A percentile compares a stretch with the other conserved stretches of the same genome.
These are phyloP conservation scores for Zygosaccharomyces sapae DNA, from an alignment of 1,139 yeast species.

Conservation along the genomic window DNA sequence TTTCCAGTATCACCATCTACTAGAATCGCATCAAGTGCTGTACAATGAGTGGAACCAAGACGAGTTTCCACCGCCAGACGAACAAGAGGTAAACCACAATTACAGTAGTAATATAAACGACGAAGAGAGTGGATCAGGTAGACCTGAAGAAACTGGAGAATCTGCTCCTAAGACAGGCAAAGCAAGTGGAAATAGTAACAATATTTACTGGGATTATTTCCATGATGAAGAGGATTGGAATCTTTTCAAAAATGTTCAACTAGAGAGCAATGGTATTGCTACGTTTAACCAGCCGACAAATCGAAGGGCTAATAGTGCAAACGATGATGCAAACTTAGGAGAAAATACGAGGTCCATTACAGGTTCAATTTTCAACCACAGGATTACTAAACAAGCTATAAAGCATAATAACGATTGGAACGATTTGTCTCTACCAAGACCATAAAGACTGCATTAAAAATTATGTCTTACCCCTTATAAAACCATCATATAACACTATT, in stretches of 20 bases:
- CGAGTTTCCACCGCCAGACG: conserved; percentile 27
- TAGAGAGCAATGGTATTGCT: conserved; percentile 23
- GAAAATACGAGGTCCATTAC: conserved; percentile 11
- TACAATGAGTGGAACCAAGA: conserved; percentile 31
- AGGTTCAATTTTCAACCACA: conserved; percentile 17
- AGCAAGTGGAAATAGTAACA: conserved; percentile 9
- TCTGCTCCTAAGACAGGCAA: conserved; percentile 5
- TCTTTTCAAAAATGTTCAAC: conserved; percentile 22
- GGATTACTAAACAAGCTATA: conserved; percentile 14
- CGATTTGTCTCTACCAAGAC: conserved; percentile 12
- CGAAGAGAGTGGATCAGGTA: conserved; percentile 6
- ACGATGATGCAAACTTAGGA: background rate
- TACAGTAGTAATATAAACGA: conserved; percentile 6
- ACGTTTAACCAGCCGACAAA: conserved; percentile 13
- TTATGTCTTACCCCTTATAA: background rate
- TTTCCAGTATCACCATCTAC: conserved; percentile 22
- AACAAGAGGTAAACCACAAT: conserved; percentile 13
- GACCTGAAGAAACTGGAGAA: conserved; percentile 8
- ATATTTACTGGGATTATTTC: conserved; percentile 28
- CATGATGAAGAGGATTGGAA: conserved; percentile 31
- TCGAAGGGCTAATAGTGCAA: background rate
- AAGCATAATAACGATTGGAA: conserved; percentile 16
- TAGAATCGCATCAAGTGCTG: conserved; percentile 23
- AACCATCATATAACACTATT: too few relatives aligned
- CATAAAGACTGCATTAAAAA: conserved; percentile 1